Evolutionary conservation across 768 basidiomycete genomes (phyloP), one percentile per base, ranked within the genome.

Genomic region (Daedaleopsis nitida): DNA sequence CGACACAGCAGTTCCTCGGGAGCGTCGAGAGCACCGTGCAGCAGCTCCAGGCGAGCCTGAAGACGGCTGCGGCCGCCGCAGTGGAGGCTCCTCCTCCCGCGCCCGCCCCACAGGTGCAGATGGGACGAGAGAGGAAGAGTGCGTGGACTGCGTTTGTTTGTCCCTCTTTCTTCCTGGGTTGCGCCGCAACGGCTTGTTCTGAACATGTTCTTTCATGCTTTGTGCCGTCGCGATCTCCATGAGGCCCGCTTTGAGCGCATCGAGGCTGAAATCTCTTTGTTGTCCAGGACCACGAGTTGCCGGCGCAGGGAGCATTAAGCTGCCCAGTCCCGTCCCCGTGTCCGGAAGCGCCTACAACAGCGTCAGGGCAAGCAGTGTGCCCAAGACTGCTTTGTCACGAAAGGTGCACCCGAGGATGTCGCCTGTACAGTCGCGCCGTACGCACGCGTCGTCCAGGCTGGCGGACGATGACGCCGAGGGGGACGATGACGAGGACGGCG

Each of bases 401-500:
- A 68, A 71, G 52, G 68, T 70, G 53, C 66, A 70, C 51, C 57
- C 65, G 35, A 55, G 69, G 5, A 60, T 59, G 23, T 72, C 70
- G 14, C 66, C 69, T 35, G 57, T 66, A 37, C 66, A 66, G 35
- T 58, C 65, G 43, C 65, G 72, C 21, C 70, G 70, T 11, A 56
- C 52, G 34, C 67, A 65, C 10, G 55, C 67, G 32, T 68, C 70
- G 4, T 53, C 63, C 5, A 68, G 69, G 34, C 65, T 62, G 34
- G 71, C 70, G 47, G 73, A 75, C 58, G 74, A 74, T 45, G 74
- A 75, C 48, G 74, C 71, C 2, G 74, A 75, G 59, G 74, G 74
- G 32, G 74, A 75, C 48, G 75, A 75, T 16, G 74, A 73, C 35
- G 64, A 73, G 1, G 80, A 79, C 32, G 78, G 74, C 16, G 84